Base-by-base conservation (phyloP, 345 rosid species). In the Isatis tinctoria region DNA sequence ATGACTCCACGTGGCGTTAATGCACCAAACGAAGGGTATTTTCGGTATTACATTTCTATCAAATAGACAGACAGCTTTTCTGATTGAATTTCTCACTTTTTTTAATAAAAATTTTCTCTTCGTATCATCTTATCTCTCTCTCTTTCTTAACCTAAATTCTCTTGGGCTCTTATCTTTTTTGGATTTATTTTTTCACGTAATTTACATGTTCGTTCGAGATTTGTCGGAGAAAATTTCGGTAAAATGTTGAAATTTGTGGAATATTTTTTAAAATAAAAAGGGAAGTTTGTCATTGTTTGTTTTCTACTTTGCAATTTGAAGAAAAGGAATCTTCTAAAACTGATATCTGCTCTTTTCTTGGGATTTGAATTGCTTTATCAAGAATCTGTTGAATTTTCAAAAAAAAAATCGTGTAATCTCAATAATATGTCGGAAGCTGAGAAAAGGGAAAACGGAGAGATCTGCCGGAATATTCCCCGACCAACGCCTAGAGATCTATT, bases 401-500 rank as follows among this genome's bases (percentile, higher is more conserved):
- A 10, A 7, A 33, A 33, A 33, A 33, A 1, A 6, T 33, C 8
- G 12, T 63, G 6, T 61, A n/a, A 20, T 61, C 36, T 63, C 24
- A 16, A 5, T 0, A 40, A 45, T 26, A 65, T 84, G 89, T 81
- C 61, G 22, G 67, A 77, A 74, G 74, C 77, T 65, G 85, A 68
- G 43, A 75, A 75, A 26, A 68, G 11, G 27, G 78, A 49, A 60
- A 67, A 28, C 67, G 80, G 65, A 73, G 71, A 73, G 74, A 39
- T 79, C 66, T 62, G 73, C 40, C 67, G 70, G 20, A 67, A 64
- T 18, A 57, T 73, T 33, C 54, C 76, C 53, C 53, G 77, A 69
- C 81, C 60, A 48, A 20, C 13, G 17, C 69, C 79, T 0, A 72
- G 60, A 73, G 86, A 73, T 77, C 78, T 87, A 77, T 60, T 84